Percentiles rank a stretch among this genome's conserved stretches.
phyloP scores from a whole-genome alignment of 352 stramenopile genomes.

The Globisporangium splendens region DNA sequence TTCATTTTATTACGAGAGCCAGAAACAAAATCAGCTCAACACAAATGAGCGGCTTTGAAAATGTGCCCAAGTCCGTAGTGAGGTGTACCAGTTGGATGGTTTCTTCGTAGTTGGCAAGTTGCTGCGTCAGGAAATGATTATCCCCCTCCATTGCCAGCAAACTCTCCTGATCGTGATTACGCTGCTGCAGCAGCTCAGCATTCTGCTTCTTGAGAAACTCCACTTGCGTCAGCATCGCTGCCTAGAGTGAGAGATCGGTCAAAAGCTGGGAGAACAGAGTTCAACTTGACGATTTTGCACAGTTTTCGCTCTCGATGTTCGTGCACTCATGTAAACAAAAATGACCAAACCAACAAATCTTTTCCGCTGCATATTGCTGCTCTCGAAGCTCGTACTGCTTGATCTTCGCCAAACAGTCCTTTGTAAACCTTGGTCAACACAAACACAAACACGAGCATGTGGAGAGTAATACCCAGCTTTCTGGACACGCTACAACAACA shows the following conservation, averaged over 20 bases:
- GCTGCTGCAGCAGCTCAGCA: conserved; percentile 14
- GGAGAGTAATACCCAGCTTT: conserved; percentile 6
- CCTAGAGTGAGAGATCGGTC: conserved; percentile 7
- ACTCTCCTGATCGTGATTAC: conserved; percentile 17
- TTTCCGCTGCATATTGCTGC: conserved; percentile 28
- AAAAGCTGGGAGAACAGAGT: conserved; percentile 1
- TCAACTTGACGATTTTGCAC: neutral
- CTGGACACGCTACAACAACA: neutral
- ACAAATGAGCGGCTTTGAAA: neutral
- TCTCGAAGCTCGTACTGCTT: conserved; percentile 27
- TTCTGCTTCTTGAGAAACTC: conserved; percentile 25
- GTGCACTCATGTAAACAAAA: too few relatives aligned
- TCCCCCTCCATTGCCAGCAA: conserved; percentile 7
- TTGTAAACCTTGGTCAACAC: conserved; percentile 14
- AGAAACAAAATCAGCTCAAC: neutral
- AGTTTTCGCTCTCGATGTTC: too few relatives aligned
- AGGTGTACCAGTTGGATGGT: conserved; percentile 11
- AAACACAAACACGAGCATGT: neutral
- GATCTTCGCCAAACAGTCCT: conserved; percentile 42
- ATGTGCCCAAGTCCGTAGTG: neutral
- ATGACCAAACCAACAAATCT: conserved; percentile 15
- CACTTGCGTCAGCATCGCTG: conserved; percentile 19
- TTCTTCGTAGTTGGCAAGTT: conserved; percentile 3
- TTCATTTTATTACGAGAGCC: too few relatives aligned
- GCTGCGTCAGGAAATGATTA: neutral